These are phyloP conservation scores for Oemleria cerasiformis DNA, from an alignment of 306 rosid species.

Conservation along the genomic window DNA sequence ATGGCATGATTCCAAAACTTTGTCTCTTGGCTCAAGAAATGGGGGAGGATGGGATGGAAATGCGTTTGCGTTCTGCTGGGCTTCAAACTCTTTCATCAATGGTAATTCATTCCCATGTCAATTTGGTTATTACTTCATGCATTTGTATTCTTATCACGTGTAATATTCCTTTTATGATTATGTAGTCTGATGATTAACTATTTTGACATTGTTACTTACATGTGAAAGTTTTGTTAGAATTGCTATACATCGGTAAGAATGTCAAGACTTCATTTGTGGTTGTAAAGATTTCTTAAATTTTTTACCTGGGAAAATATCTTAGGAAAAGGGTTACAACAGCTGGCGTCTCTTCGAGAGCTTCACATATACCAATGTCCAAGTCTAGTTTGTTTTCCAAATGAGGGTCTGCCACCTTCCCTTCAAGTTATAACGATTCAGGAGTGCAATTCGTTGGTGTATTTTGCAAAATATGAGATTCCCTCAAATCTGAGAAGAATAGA, in stretches of 20 bases:
- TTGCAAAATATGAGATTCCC: no score
- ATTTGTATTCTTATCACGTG: conserved; percentile 4
- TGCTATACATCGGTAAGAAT: neutral
- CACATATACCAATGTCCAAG: no score
- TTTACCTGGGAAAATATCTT: no score
- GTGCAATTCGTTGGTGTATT: no score
- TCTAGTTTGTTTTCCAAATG: no score
- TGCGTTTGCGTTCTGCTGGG: conserved; percentile 45
- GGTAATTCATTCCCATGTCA: conserved; percentile 35
- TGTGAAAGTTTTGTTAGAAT: neutral
- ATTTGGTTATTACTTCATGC: conserved; percentile 15
- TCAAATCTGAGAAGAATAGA: no score
- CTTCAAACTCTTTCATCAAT: conserved; percentile 63
- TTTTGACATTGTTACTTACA: neutral
- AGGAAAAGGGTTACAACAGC: no score
- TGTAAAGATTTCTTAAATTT: no score
- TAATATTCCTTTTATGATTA: neutral
- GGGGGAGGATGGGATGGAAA: conserved; percentile 45
- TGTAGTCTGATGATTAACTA: neutral
- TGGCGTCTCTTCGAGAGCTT: no score
- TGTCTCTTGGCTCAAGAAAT: conserved; percentile 58
- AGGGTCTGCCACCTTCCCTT: no score
- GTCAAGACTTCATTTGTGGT: no score
- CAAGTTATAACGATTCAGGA: no score
- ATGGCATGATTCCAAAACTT: conserved; percentile 52